Evolutionary conservation across 139 green algal species (phyloP).

Genomic region (Volvox africanus): DNA sequence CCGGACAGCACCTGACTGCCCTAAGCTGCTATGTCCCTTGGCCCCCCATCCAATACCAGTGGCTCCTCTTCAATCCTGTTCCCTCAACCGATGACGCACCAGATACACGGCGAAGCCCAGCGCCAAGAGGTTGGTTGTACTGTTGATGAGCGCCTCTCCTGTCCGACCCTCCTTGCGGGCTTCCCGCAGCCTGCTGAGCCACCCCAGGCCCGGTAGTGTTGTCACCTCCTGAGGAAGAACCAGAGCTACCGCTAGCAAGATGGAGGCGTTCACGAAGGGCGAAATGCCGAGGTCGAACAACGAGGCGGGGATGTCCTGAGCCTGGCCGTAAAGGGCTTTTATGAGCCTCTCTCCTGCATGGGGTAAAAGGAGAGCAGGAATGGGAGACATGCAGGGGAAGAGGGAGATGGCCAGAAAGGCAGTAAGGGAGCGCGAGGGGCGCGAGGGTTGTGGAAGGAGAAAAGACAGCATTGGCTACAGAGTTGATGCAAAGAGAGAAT

Average conservation of each 20-base stretch:
- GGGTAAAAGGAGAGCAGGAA: not conserved
- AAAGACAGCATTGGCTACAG: too few species aligned
- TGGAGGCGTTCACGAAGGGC: slow-evolving; percentile 73
- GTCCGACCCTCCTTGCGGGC: slow-evolving; percentile 65
- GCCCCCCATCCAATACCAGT: too few species aligned
- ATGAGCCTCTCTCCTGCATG: slow-evolving; percentile 63
- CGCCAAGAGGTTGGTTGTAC: slow-evolving; percentile 54
- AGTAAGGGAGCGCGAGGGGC: too few species aligned
- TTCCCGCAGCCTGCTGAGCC: slow-evolving; percentile 58
- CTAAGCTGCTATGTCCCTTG: too few species aligned
- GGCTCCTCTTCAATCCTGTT: not conserved
- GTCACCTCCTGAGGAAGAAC: slow-evolving; percentile 42
- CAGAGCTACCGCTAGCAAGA: slow-evolving; percentile 60
- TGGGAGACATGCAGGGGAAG: too few species aligned
- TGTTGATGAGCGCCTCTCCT: slow-evolving; percentile 67
- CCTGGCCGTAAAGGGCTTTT: slow-evolving; percentile 66
- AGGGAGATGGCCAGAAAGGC: not conserved
- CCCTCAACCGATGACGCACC: slow-evolving; percentile 18
- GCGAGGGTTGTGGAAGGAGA: too few species aligned
- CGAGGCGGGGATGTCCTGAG: slow-evolving; percentile 63
- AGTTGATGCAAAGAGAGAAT: too few species aligned
- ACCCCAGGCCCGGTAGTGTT: slow-evolving; percentile 30
- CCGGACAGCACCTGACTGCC: too few species aligned
- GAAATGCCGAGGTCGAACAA: slow-evolving; percentile 76
- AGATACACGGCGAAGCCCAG: slow-evolving; percentile 55